phyloP scores from a whole-genome alignment of 306 rosid genomes.

The Cicer pinnatifidum region DNA sequence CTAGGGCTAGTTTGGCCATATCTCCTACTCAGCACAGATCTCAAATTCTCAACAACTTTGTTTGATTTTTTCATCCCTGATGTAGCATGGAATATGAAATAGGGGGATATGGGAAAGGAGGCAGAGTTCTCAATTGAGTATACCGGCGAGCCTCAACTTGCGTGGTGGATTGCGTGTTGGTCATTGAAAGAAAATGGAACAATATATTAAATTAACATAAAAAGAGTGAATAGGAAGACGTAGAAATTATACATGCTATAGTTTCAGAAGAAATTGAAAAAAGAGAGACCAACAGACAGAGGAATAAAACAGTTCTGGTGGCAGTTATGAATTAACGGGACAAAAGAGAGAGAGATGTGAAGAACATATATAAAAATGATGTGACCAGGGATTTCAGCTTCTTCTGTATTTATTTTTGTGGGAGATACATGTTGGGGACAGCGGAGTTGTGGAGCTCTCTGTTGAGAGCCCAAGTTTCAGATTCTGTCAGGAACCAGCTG shows the following conservation, averaged over 20 bases:
- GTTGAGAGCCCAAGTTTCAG: background rate
- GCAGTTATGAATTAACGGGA: background rate
- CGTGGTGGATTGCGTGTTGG: conserved; percentile 6
- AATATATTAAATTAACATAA: background rate
- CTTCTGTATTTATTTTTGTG: background rate
- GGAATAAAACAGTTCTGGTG: background rate
- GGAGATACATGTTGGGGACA: background rate
- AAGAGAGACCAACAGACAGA: too few species aligned
- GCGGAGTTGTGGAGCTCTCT: background rate
- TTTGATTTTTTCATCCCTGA: background rate
- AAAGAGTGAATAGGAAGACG: background rate
- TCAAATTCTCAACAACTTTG: background rate
- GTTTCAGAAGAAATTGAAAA: background rate
- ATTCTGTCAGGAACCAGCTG: background rate
- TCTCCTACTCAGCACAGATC: too few species aligned
- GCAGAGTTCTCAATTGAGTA: background rate
- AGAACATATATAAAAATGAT: background rate
- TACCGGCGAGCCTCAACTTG: background rate
- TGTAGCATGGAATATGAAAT: background rate
- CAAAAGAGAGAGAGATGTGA: background rate
- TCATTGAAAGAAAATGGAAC: background rate
- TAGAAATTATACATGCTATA: background rate
- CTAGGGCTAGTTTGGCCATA: too few species aligned
- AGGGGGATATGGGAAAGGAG: conserved; percentile 19
- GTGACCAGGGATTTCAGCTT: background rate